Base-by-base conservation (phyloP, 2,329 filamentous ascomycete genomes). In the Fusarium dlaminii region DNA sequence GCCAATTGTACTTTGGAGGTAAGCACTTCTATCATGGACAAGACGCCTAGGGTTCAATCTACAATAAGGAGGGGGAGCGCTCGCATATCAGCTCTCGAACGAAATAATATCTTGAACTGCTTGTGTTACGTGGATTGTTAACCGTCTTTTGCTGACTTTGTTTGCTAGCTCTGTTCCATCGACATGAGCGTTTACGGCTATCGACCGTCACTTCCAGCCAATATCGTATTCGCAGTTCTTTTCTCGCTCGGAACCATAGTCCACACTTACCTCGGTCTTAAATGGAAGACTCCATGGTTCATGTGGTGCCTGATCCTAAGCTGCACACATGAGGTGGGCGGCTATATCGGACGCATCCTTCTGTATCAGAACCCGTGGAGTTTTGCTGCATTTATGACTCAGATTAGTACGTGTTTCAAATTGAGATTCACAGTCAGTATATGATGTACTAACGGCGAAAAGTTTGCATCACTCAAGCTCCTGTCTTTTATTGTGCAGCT, bases 271-370 rank as follows among this genome's bases (percentile, higher is more conserved):
- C 77, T 84, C 6, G 85, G 86, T 18, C 20, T 84, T 3, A 70
- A 79, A 27, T 84, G 80, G 80, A 82, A 78, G 45, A 81, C 80
- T 5, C 83, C 82, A 78, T 81, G 79, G 58, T 86, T 84, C 57
- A 82, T 82, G 77, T 65, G 73, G 13, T 83, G 81, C 63, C 87
- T 91, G 82, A 75, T 87, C 3, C 72, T 84, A 17, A 89, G 90
- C 36, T 88, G 86, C 72, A 69, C 85, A 1, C 82, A 85, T 49
- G 90, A 90, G 68, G 84, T 90, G 8, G 74, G 90, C 17, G 90
- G 90, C 15, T 92, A 92, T 64, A 80, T 82, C 1, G 90, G 88
- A 2, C 84, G 90, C 6, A 81, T 91, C 22, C 78, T 88, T 90
- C 49, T 84, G 87, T 66, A 74, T 85, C 30, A n/a, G n/a, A 87